These are phyloP conservation scores for Isatis lusitanica DNA, from an alignment of 441 rosid species.

Conservation along the genomic window DNA sequence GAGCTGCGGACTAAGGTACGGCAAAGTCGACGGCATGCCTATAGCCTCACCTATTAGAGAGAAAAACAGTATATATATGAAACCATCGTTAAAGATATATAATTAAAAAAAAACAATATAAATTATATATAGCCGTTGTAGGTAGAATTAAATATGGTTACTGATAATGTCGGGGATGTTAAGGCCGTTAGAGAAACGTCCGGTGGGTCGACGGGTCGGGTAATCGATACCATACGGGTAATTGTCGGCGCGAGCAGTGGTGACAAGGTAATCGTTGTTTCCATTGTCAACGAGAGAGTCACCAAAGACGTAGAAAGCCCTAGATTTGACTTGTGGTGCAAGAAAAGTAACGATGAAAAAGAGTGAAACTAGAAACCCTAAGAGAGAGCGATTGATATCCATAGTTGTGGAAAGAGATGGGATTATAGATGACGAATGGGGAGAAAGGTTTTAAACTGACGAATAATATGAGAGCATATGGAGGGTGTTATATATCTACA, in stretches of 20 bases:
- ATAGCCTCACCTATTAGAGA: slow-evolving; percentile 59
- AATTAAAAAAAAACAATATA: neutral
- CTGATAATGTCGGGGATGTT: slow-evolving; percentile 92
- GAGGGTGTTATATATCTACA: slow-evolving; percentile 22
- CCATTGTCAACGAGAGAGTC: slow-evolving; percentile 94
- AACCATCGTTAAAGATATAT: neutral
- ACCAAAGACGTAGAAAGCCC: slow-evolving; percentile 97
- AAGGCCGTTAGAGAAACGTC: slow-evolving; percentile 92
- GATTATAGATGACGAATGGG: slow-evolving; percentile 11
- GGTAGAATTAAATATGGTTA: slow-evolving; percentile 25
- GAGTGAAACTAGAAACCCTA: slow-evolving; percentile 29
- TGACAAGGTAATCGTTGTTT: slow-evolving; percentile 82
- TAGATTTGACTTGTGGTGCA: slow-evolving; percentile 49
- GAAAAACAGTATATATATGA: neutral
- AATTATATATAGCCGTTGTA: neutral
- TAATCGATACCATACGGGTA: slow-evolving; percentile 86
- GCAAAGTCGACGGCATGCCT: slow-evolving; percentile 79
- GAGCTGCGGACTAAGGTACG: slow-evolving; percentile 78
- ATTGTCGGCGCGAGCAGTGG: slow-evolving; percentile 84
- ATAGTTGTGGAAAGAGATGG: neutral
- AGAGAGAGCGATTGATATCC: slow-evolving; percentile 10
- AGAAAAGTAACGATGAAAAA: slow-evolving; percentile 23
- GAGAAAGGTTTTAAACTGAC: neutral
- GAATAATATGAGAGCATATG: slow-evolving; percentile 24
- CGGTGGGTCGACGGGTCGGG: slow-evolving; percentile 82